phyloP scores from a whole-genome alignment of 148 eudicot species.

The Vaccinium vitisidaea region DNA sequence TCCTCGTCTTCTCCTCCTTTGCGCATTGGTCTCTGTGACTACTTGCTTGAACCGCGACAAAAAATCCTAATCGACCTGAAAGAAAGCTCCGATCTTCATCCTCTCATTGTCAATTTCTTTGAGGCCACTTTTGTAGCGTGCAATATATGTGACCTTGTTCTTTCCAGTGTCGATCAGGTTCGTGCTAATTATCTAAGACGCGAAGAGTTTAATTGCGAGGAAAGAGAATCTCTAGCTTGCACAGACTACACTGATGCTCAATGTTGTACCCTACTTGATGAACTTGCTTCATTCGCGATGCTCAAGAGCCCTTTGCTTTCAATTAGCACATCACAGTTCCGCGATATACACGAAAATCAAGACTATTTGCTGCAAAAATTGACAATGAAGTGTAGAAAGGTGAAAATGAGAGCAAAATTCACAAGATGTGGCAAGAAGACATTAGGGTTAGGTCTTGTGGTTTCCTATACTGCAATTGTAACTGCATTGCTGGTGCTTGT shows the following conservation, averaged over 20 bases:
- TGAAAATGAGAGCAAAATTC: conserved; percentile 41
- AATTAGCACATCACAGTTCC: conserved; percentile 31
- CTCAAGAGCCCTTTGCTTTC: conserved; percentile 45
- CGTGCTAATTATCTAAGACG: conserved; percentile 29
- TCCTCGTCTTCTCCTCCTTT: conserved; percentile 17
- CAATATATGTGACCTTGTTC: conserved; percentile 53
- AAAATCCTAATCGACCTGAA: conserved; percentile 38
- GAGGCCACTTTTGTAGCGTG: conserved; percentile 52
- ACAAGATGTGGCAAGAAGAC: conserved; percentile 37
- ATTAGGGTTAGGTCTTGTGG: conserved; percentile 25
- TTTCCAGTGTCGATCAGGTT: conserved; percentile 45
- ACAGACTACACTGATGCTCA: background rate
- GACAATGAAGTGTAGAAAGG: conserved; percentile 32
- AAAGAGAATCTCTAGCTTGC: background rate
- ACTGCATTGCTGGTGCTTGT: conserved; percentile 40
- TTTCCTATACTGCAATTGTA: conserved; percentile 30
- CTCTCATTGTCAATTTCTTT: conserved; percentile 56
- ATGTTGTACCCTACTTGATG: conserved; percentile 18
- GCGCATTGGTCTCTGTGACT: conserved; percentile 33
- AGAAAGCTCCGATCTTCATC: conserved; percentile 37
- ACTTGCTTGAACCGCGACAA: conserved; percentile 57
- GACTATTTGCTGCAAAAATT: conserved; percentile 34
- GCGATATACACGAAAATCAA: conserved; percentile 31
- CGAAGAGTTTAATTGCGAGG: background rate
- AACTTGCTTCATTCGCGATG: conserved; percentile 41